Percentiles rank a stretch among this genome's conserved stretches.
phyloP scores from a whole-genome alignment of 495 filamentous ascomycete genomes.

The Neurospora africana region DNA sequence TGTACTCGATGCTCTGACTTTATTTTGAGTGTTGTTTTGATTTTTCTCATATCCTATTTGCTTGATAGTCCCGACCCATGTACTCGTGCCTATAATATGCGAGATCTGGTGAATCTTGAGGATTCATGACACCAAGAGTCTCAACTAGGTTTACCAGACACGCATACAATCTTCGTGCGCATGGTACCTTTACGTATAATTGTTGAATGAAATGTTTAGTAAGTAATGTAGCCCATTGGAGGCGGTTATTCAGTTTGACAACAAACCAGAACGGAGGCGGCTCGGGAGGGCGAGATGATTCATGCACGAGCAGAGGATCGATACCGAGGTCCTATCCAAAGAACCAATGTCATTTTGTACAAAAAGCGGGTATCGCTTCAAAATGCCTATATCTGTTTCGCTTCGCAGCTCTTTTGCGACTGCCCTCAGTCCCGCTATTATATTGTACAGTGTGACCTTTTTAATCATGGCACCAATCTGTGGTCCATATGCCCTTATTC shows the following conservation, averaged over 20 bases:
- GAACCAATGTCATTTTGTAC: neutral
- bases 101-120: neutral
- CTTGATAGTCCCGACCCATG: neutral
- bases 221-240: neutral
- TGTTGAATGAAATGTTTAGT: neutral
- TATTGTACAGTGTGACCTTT: neutral
- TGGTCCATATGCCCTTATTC: constrained; percentile 1
- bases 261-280: neutral
- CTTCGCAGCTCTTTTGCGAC: neutral
- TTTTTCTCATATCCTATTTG: neutral
- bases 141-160: neutral
- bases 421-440: neutral
- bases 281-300: neutral
- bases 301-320: neutral
- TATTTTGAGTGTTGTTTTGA: neutral
- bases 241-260: neutral
- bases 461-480: neutral
- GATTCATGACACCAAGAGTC: neutral
- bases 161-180: neutral
- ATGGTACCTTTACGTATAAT: neutral
- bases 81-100: neutral
- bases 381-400: neutral
- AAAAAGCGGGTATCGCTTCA: neutral
- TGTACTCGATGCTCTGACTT: neutral
- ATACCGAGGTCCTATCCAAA: neutral